Evolutionary conservation across 306 rosid genomes (phyloP), one percentile per base, ranked within the genome.

Genomic region (Lotus japonicus): DNA sequence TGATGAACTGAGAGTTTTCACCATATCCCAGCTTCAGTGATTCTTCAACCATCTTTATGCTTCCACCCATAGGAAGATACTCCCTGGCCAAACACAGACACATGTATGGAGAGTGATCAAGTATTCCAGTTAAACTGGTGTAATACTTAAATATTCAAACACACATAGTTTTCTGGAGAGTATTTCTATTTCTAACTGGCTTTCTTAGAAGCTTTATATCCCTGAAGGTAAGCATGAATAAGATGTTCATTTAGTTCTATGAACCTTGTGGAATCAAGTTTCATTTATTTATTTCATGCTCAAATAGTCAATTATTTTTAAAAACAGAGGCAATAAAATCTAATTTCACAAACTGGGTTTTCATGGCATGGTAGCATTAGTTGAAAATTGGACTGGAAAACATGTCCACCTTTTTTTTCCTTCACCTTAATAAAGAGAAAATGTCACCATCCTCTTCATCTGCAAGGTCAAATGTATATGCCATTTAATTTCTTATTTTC

Each of bases 51-150:
- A 86, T 82, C 61, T 86, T 79, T 64, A 82, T 51, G 75, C 97
- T 88, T 57, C 98, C 97, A 23, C 97, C 98, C 69, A 94, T 90
- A 17, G 98, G 96, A 72, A 94, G 98, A 82, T 94, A 94, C 72
- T 94, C 98, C 98, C 98, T 88, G 78, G 36, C 12, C 14, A 44
- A 42, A 71, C 58, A 78, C n/a, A 65, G 48, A 54, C 11, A 60
- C 13, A 58, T 6, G 42, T 21, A 21, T 21, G 31, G 31, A 4
- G 2, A 3, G 31, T 26, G 7, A 31, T 31, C 7, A 31, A 31
- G n/a, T n/a, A n/a, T n/a, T n/a, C n/a, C n/a, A n/a, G 36, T 31
- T 31, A 31, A 0, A 5, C 36, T 31, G 0, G 36, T 31, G 36
- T 31, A 31, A 31, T 31, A 5, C 36, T 31, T 31, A 31, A 31